Base-by-base conservation (phyloP, 1,139 yeast species). In the Yarrowia galli region DNA sequence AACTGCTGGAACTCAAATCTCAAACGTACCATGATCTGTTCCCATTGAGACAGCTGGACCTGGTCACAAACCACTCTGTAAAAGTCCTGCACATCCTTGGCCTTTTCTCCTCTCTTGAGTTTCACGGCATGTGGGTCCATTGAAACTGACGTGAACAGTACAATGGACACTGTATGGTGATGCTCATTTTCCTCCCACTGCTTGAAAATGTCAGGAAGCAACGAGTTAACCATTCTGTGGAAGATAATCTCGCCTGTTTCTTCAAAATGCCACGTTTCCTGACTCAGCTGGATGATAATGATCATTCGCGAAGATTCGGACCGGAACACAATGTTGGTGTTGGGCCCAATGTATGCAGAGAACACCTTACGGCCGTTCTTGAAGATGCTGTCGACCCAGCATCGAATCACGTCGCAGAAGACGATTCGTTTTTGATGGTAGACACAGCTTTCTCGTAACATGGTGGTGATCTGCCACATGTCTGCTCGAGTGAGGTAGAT, bases 181-280 rank as follows among this genome's bases (percentile, higher is more conserved):
- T 97, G 90, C 23, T 89, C 92, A 69, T 88, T 84, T 48, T 88
- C 88, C 71, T 93, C 84, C 98, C 98, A 95, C 69, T 89, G 85
- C 72, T 88, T 89, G 77, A 96, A 92, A 35, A 95, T 89, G 70
- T 89, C 90, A 0, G 99, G 99, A 69, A 96, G 87, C 69, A 95
- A 82, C 25, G 96, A 91, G 76, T 95, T 93, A 65, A 96, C 92
- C 73, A 96, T 86, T 77, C 92, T 92, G 76, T 93, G 96, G 76
- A 93, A 95, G 85, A 92, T 86, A 66, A 93, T 90, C 74, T 93
- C 98, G 0, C 99, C 99, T 72, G 89, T 90, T 75, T 93, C 98
- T 78, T 95, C 98, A 77, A 96, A 96, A 75, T 93, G 92, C 97
- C 98, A 96, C 98, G 95, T 96, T 75, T 96, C 99, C 51, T 89